Percentiles rank a stretch among this genome's conserved stretches.
These are phyloP conservation scores for Angophora floribunda DNA, from an alignment of 345 rosid species.

Conservation along the genomic window DNA sequence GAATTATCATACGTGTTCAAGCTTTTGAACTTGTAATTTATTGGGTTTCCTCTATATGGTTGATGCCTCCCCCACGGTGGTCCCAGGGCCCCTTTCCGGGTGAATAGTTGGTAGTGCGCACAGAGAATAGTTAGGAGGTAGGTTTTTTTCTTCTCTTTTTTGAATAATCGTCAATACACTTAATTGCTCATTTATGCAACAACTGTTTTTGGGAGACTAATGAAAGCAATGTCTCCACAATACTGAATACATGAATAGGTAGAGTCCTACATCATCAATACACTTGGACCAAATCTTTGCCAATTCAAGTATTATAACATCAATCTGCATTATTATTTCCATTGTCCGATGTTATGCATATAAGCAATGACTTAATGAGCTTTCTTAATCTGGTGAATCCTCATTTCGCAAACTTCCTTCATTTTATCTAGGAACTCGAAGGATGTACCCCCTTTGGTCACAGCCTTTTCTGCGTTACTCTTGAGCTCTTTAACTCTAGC, in stretches of 20 bases:
- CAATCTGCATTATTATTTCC: background rate
- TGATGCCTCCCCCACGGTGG: too few species aligned
- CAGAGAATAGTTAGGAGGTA: too few species aligned
- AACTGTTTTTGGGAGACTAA: background rate
- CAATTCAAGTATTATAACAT: background rate
- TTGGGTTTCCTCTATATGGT: too few species aligned
- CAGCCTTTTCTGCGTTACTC: constrained; percentile 7
- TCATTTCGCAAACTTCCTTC: background rate
- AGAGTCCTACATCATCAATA: background rate
- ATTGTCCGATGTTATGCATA: background rate
- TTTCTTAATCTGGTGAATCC: background rate
- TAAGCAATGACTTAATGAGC: background rate
- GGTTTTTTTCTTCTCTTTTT: too few species aligned
- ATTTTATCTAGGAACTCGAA: background rate
- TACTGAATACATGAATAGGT: background rate
- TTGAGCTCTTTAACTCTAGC: constrained; percentile 21
- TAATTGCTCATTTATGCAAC: background rate
- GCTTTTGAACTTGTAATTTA: too few species aligned
- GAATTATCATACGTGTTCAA: too few species aligned
- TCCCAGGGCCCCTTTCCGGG: too few species aligned
- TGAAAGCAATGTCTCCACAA: background rate
- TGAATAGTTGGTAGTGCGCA: too few species aligned
- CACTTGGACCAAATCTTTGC: background rate
- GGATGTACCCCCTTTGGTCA: constrained; percentile 20
- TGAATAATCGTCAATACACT: too few species aligned